Evolutionary conservation across 306 rosid species (phyloP), one percentile per base, ranked within the genome.

Genomic region (Vigna reflexopilosa): DNA sequence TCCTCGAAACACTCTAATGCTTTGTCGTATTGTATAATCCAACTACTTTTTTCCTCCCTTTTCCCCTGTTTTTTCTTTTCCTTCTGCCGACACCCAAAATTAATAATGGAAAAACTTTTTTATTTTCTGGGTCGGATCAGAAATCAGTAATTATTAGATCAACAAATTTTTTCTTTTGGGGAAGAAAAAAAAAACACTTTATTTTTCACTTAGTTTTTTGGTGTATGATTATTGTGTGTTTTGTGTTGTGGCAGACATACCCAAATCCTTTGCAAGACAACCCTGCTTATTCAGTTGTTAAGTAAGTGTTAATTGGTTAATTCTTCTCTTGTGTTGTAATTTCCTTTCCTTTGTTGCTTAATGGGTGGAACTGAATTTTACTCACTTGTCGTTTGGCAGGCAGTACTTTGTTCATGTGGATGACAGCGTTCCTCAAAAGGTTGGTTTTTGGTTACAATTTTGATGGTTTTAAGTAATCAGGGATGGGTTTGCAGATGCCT

Each of bases 251-350:
- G 80, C 88, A 95, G 98, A 90, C 96, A n/a, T 84, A 78, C 77
- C 14, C 85, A 3, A 95, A 95, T 91, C 99, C 97, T 8, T 83
- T 95, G 89, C 94, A 91, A 86, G 89, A 91, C 86, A 90, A 93
- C 83, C 94, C 98, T 64, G 97, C 98, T 7, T 95, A 93, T 70
- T 95, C 99, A 15, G 99, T 93, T 2, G 99, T 95, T 15, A 95
- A 93, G 98, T 95, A 76, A 72, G 93, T 80, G 55, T 9, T 19
- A 8, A 9, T 55, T 20, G 14, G 3, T 12, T 32, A 17, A 63
- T 57, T 34, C 26, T 42, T 28, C 52, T 34, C 26, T 48, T 28
- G n/a, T 22, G 32, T 74, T 50, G 2, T 36, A 38, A 36, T 38
- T 65, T 26, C 20, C 8, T 55, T 38, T 48, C 0, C 11, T 66